Evolutionary conservation across 2,329 filamentous ascomycete genomes (phyloP), one percentile per base, ranked within the genome.

Genomic region (Fusarium phyllophilum): DNA sequence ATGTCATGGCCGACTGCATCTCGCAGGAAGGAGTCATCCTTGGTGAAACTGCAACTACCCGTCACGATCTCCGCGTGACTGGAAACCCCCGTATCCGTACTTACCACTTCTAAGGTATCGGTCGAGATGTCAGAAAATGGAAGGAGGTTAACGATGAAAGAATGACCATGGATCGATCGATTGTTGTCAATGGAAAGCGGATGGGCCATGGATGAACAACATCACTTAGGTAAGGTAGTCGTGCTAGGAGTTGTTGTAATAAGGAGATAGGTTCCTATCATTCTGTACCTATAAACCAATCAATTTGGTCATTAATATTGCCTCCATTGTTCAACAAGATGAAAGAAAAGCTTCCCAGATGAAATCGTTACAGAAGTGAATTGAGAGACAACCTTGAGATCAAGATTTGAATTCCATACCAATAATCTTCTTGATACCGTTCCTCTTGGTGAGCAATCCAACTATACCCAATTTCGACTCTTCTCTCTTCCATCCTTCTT

Each of bases 401-500:
- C 34, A 15, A 55, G n/a, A 26, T 36, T 69, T 48, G n/a, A 62
- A 70, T 12, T 68, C 49, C 62, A 68, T 39, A 3, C 71, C 71
- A 24, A 68, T 34, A 14, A 51, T 42, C 45, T 74, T 64, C 22
- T 44, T 74, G 29, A 74, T 56, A n/a, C 54, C 74, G 33, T 68
- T 67, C 12, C 56, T 66, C 20, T 60, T 49, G 17, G 45, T 51
- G 22, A 73, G 31, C 36, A 75, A 57, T 7, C 26, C 63, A 36
- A 74, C 38, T n/a, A 74, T 65, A 11, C 73, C 73, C 49, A 75
- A 68, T 10, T 34, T 42, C 42, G 54, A 62, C 44, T 31, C 62
- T 26, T 36, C 34, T 36, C 55, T 42, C 66, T 41, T 74, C 73
- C 73, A 75, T 5, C 73, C 73, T 48, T 75, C 73, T 45, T 74